Base-by-base conservation (phyloP, 306 rosid genomes). In the Crotalaria pallida region DNA sequence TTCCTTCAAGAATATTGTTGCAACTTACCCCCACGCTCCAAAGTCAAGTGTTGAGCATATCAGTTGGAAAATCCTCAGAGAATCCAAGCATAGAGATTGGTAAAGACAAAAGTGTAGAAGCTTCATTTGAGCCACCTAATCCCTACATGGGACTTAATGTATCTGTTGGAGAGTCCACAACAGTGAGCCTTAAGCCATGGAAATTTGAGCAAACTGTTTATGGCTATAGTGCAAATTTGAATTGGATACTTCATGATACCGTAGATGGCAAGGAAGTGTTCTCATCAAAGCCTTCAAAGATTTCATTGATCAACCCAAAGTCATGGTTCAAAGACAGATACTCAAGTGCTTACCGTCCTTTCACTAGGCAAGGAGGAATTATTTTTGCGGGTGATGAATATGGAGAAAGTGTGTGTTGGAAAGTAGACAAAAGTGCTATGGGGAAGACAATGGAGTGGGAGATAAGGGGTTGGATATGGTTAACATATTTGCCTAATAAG, bases 401-500 rank as follows among this genome's bases (percentile, higher is more conserved):
- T 29, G 97, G 97, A 31, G 91, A 87, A 48, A 80, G 89, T 15
- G 92, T 89, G 6, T 49, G 86, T 50, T 94, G 99, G 99, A 94
- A 91, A 68, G 88, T 91, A 16, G 92, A 91, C 43, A 89, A 78
- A 58, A 38, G 74, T 45, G 88, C 88, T n/a, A 0, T 76, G 18
- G 97, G 97, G 45, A 88, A 59, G 61, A 82, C 77, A 1, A 85
- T 91, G 92, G 99, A 91, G 41, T 94, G 97, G 97, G 97, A 91
- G 65, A 79, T 94, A 1, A 86, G 83, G 72, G 97, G 99, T 43
- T 84, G 97, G 95, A 83, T 94, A 21, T 94, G 96, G 96, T 67
- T 94, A 23, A 91, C 99, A 0, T 91, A 94, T 84, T 94, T 85
- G 92, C 97, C 99, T 41, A 94, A 94, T 56, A 94, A 88, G 49